Evolutionary conservation across 73 alveolate species (phyloP), one percentile per base, ranked within the genome.

Genomic region (Tetrahymena malaccensis): DNA sequence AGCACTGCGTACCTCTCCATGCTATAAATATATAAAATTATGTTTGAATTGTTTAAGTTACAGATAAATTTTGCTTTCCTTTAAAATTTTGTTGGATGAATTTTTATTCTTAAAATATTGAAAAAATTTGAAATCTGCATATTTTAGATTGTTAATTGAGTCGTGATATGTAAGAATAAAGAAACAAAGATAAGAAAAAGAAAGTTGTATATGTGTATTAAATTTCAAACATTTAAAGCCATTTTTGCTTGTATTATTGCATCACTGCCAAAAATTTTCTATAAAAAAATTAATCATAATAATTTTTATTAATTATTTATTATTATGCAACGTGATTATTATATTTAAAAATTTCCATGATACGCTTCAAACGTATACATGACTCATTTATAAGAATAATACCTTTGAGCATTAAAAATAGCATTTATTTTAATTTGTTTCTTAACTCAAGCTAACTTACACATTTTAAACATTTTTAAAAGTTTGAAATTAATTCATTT

Each of bases 361-460:
- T 50, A 50, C 83, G 31, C 83, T 10, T 50, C 16, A 50, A 40
- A 50, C 27, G 31, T 44, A 44, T 44, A 22, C 4, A 10, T 4
- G 21, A 50, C 9, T 40, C 10, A 4, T 35, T 35, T 4, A 44
- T 44, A 2, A 31, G 27, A 27, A 50, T 50, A 21, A 50, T 50
- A 3, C 5, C 83, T 50, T 50, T 50, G 16, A 50, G 0, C 11
- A 19, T 50, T 50, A 50, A 50, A 50, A 50, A 50, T 50, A 50
- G 10, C 83, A 50, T 31, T 50, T 19, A 5, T 50, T 11, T 50
- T 50, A 50, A 50, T 94, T 85, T 56, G 83, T 96, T 43, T 95
- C 97, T 94, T 95, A 95, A 94, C 89, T 96, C 95, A 37, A 94
- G 84, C 33, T 94, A 85, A 43, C 55, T 83, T 35, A 94, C 93